These are phyloP conservation scores for Xylaria sp. DNA, from an alignment of 2,329 filamentous ascomycete species.

Conservation along the genomic window DNA sequence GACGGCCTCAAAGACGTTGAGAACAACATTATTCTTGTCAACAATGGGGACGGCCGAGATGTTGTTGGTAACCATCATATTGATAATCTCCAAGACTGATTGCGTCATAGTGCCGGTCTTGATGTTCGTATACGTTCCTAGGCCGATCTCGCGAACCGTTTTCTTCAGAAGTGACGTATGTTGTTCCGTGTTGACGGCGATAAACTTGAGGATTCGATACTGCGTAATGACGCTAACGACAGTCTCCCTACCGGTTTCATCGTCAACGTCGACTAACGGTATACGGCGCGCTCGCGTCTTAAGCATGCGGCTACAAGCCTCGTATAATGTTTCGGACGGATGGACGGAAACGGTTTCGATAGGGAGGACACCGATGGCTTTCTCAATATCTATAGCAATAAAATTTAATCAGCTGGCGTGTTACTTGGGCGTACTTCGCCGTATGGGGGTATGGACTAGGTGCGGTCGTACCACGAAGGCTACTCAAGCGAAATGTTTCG, in stretches of 20 bases:
- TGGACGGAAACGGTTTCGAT: slow-evolving; percentile 97
- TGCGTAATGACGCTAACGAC: slow-evolving; percentile 98
- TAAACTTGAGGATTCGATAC: slow-evolving; percentile 98
- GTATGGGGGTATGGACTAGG: slow-evolving; percentile 33
- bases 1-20: slow-evolving; percentile 98
- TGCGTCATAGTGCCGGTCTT: slow-evolving; percentile 89
- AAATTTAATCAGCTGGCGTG: slow-evolving; percentile 26
- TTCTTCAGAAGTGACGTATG: slow-evolving; percentile 91
- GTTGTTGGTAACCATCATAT: slow-evolving; percentile 89
- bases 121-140: slow-evolving; percentile 86
- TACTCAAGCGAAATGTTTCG: slow-evolving; percentile 93
- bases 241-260: slow-evolving; percentile 91
- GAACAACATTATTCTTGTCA: slow-evolving; percentile 78
- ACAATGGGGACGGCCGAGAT: slow-evolving; percentile 96
- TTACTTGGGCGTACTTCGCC: slow-evolving; percentile 7
- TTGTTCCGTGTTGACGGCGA: slow-evolving; percentile 88
- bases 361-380: slow-evolving; percentile 87
- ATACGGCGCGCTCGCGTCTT: slow-evolving; percentile 93
- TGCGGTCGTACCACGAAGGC: slow-evolving; percentile 77
- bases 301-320: slow-evolving; percentile 94
- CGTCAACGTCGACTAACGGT: slow-evolving; percentile 91
- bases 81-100: slow-evolving; percentile 93
- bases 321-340: slow-evolving; percentile 89
- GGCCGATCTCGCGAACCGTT: slow-evolving; percentile 81
- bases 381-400: slow-evolving; percentile 81